These are phyloP conservation scores for Conidiobolus incongruus DNA, from an alignment of 371 early-diverging fungal genomes.

Conservation along the genomic window DNA sequence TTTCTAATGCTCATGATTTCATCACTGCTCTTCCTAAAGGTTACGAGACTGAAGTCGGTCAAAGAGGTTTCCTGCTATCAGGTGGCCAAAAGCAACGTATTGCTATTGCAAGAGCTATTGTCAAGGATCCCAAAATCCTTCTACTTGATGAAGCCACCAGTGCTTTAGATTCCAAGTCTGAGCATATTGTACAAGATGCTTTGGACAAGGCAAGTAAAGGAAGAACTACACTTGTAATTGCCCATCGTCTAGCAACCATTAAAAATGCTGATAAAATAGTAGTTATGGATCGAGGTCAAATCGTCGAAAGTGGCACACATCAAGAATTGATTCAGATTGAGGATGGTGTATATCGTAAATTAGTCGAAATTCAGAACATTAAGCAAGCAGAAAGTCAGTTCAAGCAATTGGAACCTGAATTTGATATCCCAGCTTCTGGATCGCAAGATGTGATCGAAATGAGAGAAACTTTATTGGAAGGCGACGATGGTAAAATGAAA, in stretches of 20 bases:
- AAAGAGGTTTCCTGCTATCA: slow-evolving; percentile 27
- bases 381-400: not conserved
- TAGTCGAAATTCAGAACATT: not conserved
- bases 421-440: not conserved
- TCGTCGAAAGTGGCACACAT: slow-evolving; percentile 33
- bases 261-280: too few relatives aligned
- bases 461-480: not conserved
- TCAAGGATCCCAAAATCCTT: too few relatives aligned
- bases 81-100: slow-evolving; percentile 40
- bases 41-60: slow-evolving; percentile 51
- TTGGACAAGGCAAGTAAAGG: slow-evolving; percentile 26
- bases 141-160: too few relatives aligned
- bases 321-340: slow-evolving; percentile 15
- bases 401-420: not conserved
- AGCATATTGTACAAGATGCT: slow-evolving; percentile 31
- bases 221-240: slow-evolving; percentile 37
- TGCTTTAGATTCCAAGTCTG: too few relatives aligned
- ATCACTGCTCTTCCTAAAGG: slow-evolving; percentile 28
- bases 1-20: slow-evolving; percentile 44
- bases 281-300: slow-evolving; percentile 27
- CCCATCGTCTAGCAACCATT: slow-evolving; percentile 42
- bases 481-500: not conserved
- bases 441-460: not conserved
- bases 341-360: not conserved
- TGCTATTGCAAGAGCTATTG: slow-evolving; percentile 43